phyloP scores from a whole-genome alignment of 1,139 yeast genomes.

The Debaryomycetaceae sp. region DNA sequence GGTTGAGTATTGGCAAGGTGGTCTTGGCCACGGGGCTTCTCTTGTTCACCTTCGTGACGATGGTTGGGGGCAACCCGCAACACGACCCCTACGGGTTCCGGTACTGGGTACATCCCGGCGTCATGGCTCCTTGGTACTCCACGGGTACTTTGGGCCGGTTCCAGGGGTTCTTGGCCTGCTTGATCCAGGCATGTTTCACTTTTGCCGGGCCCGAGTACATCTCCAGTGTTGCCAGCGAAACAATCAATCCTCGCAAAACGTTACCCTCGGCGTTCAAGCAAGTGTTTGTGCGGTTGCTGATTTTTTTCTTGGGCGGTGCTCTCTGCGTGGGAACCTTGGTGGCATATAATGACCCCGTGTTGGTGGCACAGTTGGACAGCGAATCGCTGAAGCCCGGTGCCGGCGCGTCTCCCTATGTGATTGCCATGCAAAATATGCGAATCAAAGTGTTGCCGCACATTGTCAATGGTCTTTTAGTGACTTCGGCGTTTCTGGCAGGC shows the following conservation, averaged over 20 bases:
- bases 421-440: constrained; percentile 19
- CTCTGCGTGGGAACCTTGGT: constrained; percentile 13
- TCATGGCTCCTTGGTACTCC: constrained; percentile 12
- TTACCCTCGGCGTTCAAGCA: constrained; percentile 13
- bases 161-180: constrained; percentile 16
- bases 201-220: constrained; percentile 21
- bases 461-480: constrained; percentile 56
- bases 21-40: constrained; percentile 16
- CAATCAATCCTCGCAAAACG: constrained; percentile 13
- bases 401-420: constrained; percentile 19
- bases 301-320: constrained; percentile 14
- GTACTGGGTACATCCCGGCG: constrained; percentile 21
- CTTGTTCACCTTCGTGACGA: constrained; percentile 16
- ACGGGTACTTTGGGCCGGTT: constrained; percentile 18
- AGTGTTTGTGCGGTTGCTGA: constrained; percentile 13
- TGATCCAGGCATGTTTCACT: constrained; percentile 18
- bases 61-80: constrained; percentile 20
- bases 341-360: constrained; percentile 13
- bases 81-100: constrained; percentile 19
- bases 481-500: constrained; percentile 70
- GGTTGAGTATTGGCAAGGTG: constrained; percentile 52
- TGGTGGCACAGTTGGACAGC: constrained; percentile 10
- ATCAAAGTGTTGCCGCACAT: constrained; percentile 51
- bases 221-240: constrained; percentile 14
- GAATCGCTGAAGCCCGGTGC: constrained; percentile 18